Evolutionary conservation across 2,329 filamentous ascomycete genomes (phyloP), one percentile per base, ranked within the genome.

Genomic region (Cercospora janseana): DNA sequence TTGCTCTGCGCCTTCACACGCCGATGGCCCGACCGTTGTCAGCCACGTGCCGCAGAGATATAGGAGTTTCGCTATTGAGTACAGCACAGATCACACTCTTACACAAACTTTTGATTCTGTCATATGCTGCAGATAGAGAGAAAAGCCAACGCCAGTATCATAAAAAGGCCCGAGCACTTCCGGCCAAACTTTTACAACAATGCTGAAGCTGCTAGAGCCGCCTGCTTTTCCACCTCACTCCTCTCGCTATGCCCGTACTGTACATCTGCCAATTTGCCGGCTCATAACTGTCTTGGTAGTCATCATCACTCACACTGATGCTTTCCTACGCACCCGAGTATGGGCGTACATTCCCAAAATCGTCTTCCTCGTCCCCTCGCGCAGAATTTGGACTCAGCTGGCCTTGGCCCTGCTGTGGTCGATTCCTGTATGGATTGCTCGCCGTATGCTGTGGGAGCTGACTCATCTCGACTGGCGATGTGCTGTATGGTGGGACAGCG

Each of bases 371-470:
- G 3, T 55, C 59, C 15, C 52, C 37, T 44, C 49, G 43, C 31
- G 28, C 32, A 32, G 28, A 48, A 34, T 27, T 21, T 21, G 47
- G 43, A 31, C 12, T n/a, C 6, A 43, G 27, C 45, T 46, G 46
- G 27, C 32, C 37, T 27, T 46, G 41, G 34, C 34, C 23, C 20
- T 44, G 47, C 54, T 49, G 38, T 24, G 26, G 41, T 26, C 49
- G 46, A 21, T 43, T 49, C 32, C 52, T 46, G 38, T 62, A 63
- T 21, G 60, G 59, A 37, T 61, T 63, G 42, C 60, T 63, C 15
- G 54, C 43, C 42, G 42, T 59, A 20, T 58, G 52, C 12, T 52
- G 50, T 32, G 54, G 48, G 20, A 60, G 49, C 41, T 61, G 55
- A 16, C 54, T 55, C 59, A 59, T 60, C 48, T 60, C 57, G 9